Conservation (phyloP, 2,329 filamentous ascomycete species). For the Claviceps sp. region DNA sequence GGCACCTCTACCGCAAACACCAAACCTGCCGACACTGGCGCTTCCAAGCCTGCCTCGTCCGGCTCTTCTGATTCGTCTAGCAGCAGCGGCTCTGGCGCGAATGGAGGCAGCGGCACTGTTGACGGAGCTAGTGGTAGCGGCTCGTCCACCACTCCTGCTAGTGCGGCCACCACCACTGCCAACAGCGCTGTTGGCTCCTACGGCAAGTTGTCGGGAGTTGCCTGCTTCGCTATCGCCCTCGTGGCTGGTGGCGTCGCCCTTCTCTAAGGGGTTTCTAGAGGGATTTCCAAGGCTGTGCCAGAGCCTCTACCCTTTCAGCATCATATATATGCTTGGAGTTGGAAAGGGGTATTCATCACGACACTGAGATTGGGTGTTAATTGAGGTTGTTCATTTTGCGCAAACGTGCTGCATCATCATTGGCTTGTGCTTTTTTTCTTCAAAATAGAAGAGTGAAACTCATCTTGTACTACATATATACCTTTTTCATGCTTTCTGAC, state of each 20-base stretch:
- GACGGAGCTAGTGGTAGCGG: not conserved
- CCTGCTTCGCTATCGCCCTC: conserved; percentile 8
- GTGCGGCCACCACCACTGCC: not conserved
- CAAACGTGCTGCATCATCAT: not conserved
- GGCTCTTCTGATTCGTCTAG: conserved; percentile 4
- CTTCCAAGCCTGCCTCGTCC: conserved; percentile 1
- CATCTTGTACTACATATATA: no score
- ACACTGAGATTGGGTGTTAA: not conserved
- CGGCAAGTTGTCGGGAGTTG: conserved; percentile 7
- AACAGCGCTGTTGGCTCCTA: conserved; percentile 1
- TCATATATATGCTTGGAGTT: not conserved
- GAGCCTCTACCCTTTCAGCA: not conserved
- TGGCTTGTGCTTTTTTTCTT: not conserved
- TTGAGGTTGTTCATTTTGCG: not conserved
- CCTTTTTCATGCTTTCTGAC: no score
- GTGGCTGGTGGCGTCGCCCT: conserved; percentile 7
- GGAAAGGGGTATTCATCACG: not conserved
- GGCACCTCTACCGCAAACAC: conserved; percentile 3
- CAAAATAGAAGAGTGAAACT: no score
- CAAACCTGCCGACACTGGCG: conserved; percentile 4
- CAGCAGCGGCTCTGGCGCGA: not conserved
- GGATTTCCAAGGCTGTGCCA: not conserved
- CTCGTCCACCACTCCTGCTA: not conserved
- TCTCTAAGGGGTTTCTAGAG: conserved; percentile 4
- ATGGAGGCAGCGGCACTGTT: conserved; percentile 1